Conservation (phyloP, 2,329 filamentous ascomycete species). For the Sarocladiaceae sp. region DNA sequence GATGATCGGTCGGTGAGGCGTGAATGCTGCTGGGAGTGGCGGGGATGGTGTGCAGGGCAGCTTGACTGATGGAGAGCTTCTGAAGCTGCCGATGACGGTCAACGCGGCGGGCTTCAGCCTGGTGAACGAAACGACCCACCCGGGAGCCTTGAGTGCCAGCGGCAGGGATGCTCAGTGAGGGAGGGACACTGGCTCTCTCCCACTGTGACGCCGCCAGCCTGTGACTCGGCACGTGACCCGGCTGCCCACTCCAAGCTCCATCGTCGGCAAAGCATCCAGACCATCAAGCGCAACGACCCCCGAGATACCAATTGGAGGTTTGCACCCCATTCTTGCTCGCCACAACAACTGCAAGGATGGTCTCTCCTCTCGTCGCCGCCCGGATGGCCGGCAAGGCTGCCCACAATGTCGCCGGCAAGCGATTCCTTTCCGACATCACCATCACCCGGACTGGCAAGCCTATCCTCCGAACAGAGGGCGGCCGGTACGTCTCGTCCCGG, state of each 20-base stretch:
- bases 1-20: not conserved
- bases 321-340: constrained; percentile 22
- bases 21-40: too few relatives aligned
- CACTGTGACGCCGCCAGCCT: constrained; percentile 15
- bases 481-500: constrained; percentile 58
- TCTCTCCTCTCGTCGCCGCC: constrained; percentile 49
- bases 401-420: constrained; percentile 42
- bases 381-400: constrained; percentile 44
- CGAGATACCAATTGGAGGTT: constrained; percentile 23
- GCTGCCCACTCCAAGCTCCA: constrained; percentile 13
- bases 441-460: constrained; percentile 97
- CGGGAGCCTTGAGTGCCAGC: not conserved
- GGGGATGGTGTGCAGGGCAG: constrained; percentile 1
- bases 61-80: constrained; percentile 4
- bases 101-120: constrained; percentile 10
- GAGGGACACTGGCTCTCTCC: constrained; percentile 12
- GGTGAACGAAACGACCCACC: constrained; percentile 3
- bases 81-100: constrained; percentile 8
- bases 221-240: constrained; percentile 22
- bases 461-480: constrained; percentile 80
- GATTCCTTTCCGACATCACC: constrained; percentile 69
- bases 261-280: constrained; percentile 19
- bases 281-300: constrained; percentile 5
- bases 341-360: constrained; percentile 39
- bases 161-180: not conserved